Evolutionary conservation across 257 asterid genomes (phyloP).

Genomic region (Thymus mandschuricus): DNA sequence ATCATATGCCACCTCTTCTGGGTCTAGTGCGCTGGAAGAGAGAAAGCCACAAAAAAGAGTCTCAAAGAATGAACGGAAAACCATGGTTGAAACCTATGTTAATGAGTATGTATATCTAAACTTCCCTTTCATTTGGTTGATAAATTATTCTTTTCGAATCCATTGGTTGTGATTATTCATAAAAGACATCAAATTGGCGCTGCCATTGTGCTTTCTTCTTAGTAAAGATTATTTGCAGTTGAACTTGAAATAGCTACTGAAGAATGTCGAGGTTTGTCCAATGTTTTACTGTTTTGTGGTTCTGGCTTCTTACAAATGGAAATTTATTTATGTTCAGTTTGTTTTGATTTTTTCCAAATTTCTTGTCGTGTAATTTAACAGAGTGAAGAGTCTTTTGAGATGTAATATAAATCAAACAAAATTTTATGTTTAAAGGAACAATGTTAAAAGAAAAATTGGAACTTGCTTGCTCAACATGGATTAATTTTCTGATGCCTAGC

Average conservation of each 20-base stretch:
- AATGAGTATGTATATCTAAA: conserved; percentile 46
- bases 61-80: conserved; percentile 56
- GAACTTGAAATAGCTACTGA: conserved; percentile 2
- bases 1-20: conserved; percentile 49
- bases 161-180: not conserved
- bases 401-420: not conserved
- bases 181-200: not conserved
- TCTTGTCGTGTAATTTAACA: not conserved
- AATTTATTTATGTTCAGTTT: too few relatives aligned
- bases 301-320: not conserved
- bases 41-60: conserved; percentile 46
- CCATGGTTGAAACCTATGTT: conserved; percentile 59
- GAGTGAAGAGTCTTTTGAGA: not conserved
- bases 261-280: not conserved
- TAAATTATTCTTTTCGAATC: not conserved
- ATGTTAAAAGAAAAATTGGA: not conserved
- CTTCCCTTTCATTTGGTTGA: conserved; percentile 20
- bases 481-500: not conserved
- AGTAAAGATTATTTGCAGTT: not conserved
- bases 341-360: not conserved
- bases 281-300: not conserved
- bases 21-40: conserved; percentile 37
- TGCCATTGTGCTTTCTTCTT: not conserved
- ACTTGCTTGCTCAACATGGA: not conserved
- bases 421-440: not conserved